Evolutionary conservation across 1,284 basidiomycete genomes (phyloP), one percentile per base, ranked within the genome.

Genomic region (Rhodofomes roseus): DNA sequence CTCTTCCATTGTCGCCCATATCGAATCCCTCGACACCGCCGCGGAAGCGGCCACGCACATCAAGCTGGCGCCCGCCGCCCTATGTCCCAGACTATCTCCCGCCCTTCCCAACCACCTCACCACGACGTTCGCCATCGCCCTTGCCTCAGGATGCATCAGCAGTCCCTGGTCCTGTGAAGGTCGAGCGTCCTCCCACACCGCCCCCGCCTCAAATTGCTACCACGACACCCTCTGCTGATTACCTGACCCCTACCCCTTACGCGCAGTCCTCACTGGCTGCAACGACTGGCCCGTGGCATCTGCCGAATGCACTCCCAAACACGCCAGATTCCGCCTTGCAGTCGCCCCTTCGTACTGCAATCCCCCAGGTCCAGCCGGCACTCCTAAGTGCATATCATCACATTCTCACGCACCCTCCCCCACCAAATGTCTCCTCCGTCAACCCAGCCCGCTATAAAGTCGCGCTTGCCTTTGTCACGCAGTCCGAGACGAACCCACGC

Each of bases 331-430:
- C 39, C 12, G 12, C n/a, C 11, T 37, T 37, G 4, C 31, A 34
- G 18, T 40, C 60, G 12, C 31, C 57, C 56, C 39, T 59, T 63
- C 20, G 63, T 6, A 23, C 56, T 18, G 23, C 29, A 14, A 34
- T 25, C 16, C 83, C 82, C 0, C 79, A 81, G 59, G 79, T 81
- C 11, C 86, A 88, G 65, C 85, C 79, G 1, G 76, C 86, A 0
- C 78, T 90, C n/a, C 69, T 87, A 43, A 75, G 77, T 6, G 89
- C 88, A 2, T 90, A 89, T 66, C 89, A 89, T 63, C 84, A 91
- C 64, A 83, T 89, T 60, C 80, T 89, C 56, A 87, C 84, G 0
- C 83, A 89, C 63, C 86, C 77, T 25, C 81, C 79, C 2, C 76
- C 77, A 20, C 62, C 76, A 1, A 76, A 75, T 50, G 73, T 77